Evolutionary conservation across 306 rosid species (phyloP), one percentile per base, ranked within the genome.

Genomic region (Quillaja saponaria): DNA sequence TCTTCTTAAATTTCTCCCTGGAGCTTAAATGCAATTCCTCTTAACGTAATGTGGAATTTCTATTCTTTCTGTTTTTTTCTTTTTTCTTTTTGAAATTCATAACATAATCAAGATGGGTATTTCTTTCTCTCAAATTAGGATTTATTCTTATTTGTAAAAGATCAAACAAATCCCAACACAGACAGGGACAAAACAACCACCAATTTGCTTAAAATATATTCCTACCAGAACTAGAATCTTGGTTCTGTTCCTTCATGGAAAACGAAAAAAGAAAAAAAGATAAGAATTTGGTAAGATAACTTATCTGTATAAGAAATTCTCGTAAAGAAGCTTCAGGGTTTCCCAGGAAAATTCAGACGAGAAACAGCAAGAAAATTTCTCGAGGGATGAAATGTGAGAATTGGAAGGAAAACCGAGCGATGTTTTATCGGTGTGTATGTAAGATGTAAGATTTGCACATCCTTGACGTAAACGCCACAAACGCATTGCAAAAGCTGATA

Each of bases 391-490:
- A 47, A 73, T 71, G 70, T 14, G 66, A 59, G 81, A 54, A 56
- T 54, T n/a, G 57, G 61, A 61, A 53, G 55, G 53, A 64, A 66
- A 58, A 49, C 37, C 21, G 11, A 76, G 56, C 54, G 35, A 65
- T 17, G 78, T 33, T 72, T 41, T 63, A 47, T n/a, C 51, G 79
- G 60, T 20, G 8, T 47, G 65, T 73, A 55, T 53, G 76, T 68
- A 56, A 64, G 14, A 66, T 42, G 50, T 0, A 56, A 76, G 61
- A 73, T 63, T 71, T 59, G 66, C 58, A 75, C 51, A 51, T 5
- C 61, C 91, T 89, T 82, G 51, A 80, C 95, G 91, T 76, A 49
- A 52, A 84, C 84, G 85, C 88, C 86, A 83, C 83, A 74, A 74
- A 79, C 58, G 49, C 69, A 45, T 0, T 6, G 44, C 1, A 52